Percentiles rank a stretch among this genome's conserved stretches.
phyloP scores from a whole-genome alignment of 306 rosid species.

The Canavalia gladiata region DNA sequence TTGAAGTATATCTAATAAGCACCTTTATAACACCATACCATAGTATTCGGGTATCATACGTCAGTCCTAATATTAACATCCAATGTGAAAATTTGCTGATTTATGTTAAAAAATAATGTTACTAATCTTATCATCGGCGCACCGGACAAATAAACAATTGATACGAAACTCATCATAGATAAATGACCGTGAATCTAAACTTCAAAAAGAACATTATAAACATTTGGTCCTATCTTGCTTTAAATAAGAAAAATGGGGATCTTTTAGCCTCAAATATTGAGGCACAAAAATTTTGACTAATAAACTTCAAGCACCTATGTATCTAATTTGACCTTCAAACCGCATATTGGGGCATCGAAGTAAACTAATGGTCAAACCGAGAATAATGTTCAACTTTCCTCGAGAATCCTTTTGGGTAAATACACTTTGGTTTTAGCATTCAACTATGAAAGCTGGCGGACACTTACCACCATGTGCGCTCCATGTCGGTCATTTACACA shows the following conservation, averaged over 20 bases:
- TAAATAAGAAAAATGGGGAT: slow-evolving; percentile 6
- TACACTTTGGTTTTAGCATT: slow-evolving; percentile 8
- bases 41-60: neutral
- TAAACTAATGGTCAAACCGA: neutral
- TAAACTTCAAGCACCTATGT: neutral
- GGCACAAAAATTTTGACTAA: neutral
- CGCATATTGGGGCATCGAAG: neutral
- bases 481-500: slow-evolving; percentile 3
- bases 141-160: neutral
- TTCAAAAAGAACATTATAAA: slow-evolving; percentile 17
- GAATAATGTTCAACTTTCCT: neutral
- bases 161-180: neutral
- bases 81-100: neutral
- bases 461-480: neutral
- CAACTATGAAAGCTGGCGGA: neutral
- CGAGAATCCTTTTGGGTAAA: too few species aligned
- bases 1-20: neutral
- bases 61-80: slow-evolving; percentile 9
- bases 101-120: slow-evolving; percentile 7
- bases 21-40: neutral
- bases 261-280: neutral
- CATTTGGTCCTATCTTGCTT: slow-evolving; percentile 18
- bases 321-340: neutral
- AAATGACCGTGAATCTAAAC: slow-evolving; percentile 1
- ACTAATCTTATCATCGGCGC: neutral